phyloP scores from a whole-genome alignment of 208 protist genomes.

The Lotmaria passim region DNA sequence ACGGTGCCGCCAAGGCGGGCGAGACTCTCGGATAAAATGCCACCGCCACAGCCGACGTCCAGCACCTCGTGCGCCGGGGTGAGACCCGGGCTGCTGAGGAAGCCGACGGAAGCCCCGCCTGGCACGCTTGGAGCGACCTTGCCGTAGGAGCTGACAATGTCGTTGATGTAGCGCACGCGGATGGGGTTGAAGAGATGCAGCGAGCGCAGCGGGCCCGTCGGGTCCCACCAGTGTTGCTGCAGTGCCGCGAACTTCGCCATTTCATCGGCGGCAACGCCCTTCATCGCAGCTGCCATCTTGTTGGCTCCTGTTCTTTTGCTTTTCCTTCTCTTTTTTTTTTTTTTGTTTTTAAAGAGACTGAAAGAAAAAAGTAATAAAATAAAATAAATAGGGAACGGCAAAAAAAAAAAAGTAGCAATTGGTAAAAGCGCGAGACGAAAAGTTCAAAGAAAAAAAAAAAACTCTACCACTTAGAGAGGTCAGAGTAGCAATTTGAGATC shows the following conservation, averaged over 20 bases:
- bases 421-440: no score
- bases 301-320: neutral
- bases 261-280: slow-evolving; percentile 65
- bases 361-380: no score
- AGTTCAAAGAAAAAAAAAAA: no score
- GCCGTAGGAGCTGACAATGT: slow-evolving; percentile 48
- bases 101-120: slow-evolving; percentile 10
- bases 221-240: slow-evolving; percentile 89
- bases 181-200: slow-evolving; percentile 93
- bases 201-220: slow-evolving; percentile 82
- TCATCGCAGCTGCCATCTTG: slow-evolving; percentile 22
- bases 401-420: no score
- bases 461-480: no score
- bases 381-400: no score
- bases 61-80: slow-evolving; percentile 52
- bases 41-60: slow-evolving; percentile 93
- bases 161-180: slow-evolving; percentile 84
- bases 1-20: slow-evolving; percentile 88
- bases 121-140: slow-evolving; percentile 21
- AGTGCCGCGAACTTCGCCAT: slow-evolving; percentile 80
- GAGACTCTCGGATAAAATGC: slow-evolving; percentile 90
- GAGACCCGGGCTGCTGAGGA: slow-evolving; percentile 23
- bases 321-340: neutral
- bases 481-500: no score
- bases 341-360: neutral